Evolutionary conservation across 495 filamentous ascomycete genomes (phyloP), one percentile per base, ranked within the genome.

Genomic region (Aspergillus cavernicola): DNA sequence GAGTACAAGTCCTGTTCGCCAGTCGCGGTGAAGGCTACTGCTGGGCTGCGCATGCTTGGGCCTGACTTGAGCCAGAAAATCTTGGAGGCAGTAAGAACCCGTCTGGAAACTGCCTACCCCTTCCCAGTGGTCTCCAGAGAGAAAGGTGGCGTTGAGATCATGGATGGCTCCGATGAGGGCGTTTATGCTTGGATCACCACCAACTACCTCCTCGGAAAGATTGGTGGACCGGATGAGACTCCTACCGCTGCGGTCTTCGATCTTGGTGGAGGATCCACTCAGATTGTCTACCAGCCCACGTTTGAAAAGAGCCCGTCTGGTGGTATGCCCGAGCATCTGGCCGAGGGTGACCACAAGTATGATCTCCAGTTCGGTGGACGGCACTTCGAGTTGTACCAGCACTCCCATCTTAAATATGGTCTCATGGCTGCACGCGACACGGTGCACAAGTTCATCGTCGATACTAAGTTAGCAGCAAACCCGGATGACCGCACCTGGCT

Each of bases 101-200:
- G 89, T 47, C 71, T 98, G n/a, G 92, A 97, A 69, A 92, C 83
- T 15, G 76, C 77, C 18, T 98, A 93, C 67, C 93, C 93, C 18
- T 97, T 98, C 79, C 88, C 93, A 2, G 87, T 98, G 16, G 87
- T 98, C 46, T 85, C 89, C 4, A 77, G 82, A 53, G 87, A 87
- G 63, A 85, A 89, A 59, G 83, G 86, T 53, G 93, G 93, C 49
- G 88, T 98, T 12, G 80, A 88, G 56, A 92, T 97, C 56, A 97
- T 98, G 92, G 90, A 95, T 61, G 93, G 93, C 59, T 87, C 85
- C 13, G 86, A 96, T 57, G 93, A 98, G 70, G 86, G 95, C 67
- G 93, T 98, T n/a, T 98, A 95, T 61, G 95, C 93, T 47, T 98
- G 93, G 93, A 95, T 98, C 68, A 98, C 93, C 3, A 91, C 89